These are phyloP conservation scores for Talaromyces ruber DNA, from an alignment of 495 filamentous ascomycete genomes.

Conservation along the genomic window DNA sequence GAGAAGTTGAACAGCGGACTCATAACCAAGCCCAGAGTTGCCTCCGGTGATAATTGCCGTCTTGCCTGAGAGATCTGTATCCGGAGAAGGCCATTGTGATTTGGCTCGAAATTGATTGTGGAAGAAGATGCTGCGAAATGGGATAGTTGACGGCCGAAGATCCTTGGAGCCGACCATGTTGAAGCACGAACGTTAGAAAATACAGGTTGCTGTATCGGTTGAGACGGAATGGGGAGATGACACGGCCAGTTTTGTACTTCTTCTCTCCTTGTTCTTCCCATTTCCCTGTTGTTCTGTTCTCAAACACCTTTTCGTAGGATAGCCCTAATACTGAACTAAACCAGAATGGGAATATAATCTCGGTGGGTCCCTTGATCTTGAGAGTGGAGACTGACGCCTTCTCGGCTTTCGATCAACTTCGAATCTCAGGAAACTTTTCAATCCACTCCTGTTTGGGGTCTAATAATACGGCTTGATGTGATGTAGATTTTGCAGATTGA, in stretches of 20 bases:
- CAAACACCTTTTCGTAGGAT: neutral
- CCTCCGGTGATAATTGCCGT: conserved; percentile 35
- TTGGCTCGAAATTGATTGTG: conserved; percentile 11
- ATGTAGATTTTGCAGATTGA: neutral
- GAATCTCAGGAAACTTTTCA: neutral
- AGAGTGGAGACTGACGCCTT: neutral
- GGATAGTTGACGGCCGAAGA: neutral
- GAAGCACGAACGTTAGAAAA: neutral
- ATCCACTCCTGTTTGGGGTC: too few species aligned
- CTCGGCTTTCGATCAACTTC: neutral
- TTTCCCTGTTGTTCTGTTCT: neutral
- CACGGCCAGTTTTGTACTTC: neutral
- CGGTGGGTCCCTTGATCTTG: neutral
- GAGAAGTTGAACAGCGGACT: conserved; percentile 29
- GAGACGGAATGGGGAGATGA: neutral
- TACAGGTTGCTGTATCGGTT: neutral
- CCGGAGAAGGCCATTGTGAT: conserved; percentile 15
- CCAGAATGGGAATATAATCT: neutral
- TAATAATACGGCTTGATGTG: neutral
- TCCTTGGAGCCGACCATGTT: neutral
- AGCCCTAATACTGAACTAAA: neutral
- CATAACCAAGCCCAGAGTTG: conserved; percentile 33
- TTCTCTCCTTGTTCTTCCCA: neutral
- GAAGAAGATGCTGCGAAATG: conserved; percentile 4
- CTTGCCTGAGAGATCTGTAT: conserved; percentile 24